Evolutionary conservation across 2,329 filamentous ascomycete genomes (phyloP), one percentile per base, ranked within the genome.

Genomic region (Penicillium sp.): DNA sequence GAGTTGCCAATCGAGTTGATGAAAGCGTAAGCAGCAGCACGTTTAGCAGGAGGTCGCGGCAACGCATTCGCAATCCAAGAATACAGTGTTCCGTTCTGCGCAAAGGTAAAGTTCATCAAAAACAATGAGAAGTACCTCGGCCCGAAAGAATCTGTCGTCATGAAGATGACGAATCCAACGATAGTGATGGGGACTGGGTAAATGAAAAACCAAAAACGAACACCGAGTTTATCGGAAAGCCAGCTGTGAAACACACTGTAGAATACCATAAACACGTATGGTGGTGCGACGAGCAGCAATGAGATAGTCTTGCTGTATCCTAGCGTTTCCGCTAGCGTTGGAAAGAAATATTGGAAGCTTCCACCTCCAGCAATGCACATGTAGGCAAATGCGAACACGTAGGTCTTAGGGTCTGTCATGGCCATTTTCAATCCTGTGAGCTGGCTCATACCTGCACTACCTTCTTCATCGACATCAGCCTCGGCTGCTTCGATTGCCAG

Each of bases 311-410:
- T 59, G 60, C 58, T 67, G 63, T 77, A 79, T 19, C 74, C 72
- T 14, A 83, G 71, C 0, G 79, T 80, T 62, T 59, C 68, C 37
- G 75, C 83, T 61, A 80, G 75, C 0, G 81, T 79, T 0, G 82
- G 82, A 68, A 83, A 84, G 74, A 84, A 86, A 68, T 84, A 82
- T 55, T 84, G 81, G 65, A 84, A 82, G 1, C 80, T 80, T 2
- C 61, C 57, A 0, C 63, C 78, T 3, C 77, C 79, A 10, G 77
- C 79, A 58, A 76, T 79, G 58, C 75, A 71, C 71, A 80, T 76
- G 65, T 81, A 82, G 9, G 77, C 77, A 29, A 81, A 58, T 16
- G 73, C 62, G 10, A 76, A 65, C 5, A 79, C 67, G 62, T 79
- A 82, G 4, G 79, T 80, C 62, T 82, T 82, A 19, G 77, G 72